Base-by-base conservation (phyloP, 352 stramenopile genomes). In the Phytophthora hibernalis region DNA sequence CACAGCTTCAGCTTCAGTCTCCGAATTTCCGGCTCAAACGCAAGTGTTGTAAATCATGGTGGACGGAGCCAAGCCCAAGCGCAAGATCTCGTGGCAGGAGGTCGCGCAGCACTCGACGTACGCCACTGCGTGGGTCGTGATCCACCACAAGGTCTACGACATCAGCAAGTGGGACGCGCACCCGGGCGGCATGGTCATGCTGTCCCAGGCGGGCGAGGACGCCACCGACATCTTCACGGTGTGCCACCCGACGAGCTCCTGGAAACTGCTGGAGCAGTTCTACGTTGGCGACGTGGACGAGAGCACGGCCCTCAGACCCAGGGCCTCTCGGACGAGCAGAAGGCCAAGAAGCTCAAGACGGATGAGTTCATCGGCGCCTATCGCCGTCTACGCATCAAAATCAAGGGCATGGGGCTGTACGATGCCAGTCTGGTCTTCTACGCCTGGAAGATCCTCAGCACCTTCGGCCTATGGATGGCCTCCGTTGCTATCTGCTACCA, bases 191-290 rank as follows among this genome's bases (percentile, higher is more conserved):
- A 92, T 82, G 83, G 95, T 99, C 59, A 97, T 99, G 75, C 98
- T 99, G 68, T 99, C 97, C 24, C 95, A 99, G 72, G 97, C 97
- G 1, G 97, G 97, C 37, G 95, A 99, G 68, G 97, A 99, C 74
- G 97, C 97, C 70, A 99, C 97, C 4, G 97, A 99, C 74, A 98
- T 98, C 30, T 99, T 99, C 75, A 95, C 96, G 13, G 96, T 98
- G 43, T 99, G 99, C 73, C 97, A 99, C 77, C 95, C 96, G 15
- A 79, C 91, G 13, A 94, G 88, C 56, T 97, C 96, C 16, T 95
- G 97, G 71, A 94, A 94, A 62, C 76, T 98, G 53, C 87, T 99
- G 59, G 96, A 99, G 67, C 89, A 97, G 54, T 99, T 98, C 70
- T 98, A 98, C 85, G 98, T 99, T 59, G 97, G 97, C 24, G 95